Evolutionary conservation across 2,329 filamentous ascomycete genomes (phyloP), one percentile per base, ranked within the genome.

Genomic region (Sporothrix euskadiensis): DNA sequence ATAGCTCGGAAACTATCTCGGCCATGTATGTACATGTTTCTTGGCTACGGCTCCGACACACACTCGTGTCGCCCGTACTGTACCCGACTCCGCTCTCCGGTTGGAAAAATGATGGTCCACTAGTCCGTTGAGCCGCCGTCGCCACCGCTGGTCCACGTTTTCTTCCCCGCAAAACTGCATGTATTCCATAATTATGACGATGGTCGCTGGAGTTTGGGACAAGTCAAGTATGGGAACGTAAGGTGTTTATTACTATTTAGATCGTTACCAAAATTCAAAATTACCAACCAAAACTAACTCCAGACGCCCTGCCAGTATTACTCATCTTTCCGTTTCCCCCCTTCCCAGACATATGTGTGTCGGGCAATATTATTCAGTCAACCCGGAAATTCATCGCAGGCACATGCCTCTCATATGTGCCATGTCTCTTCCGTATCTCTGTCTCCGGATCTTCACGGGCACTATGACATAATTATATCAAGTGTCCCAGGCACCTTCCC

Each of bases 351-450:
- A 39, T n/a, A 44, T 35, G n/a, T 65, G 39, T 65, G n/a, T 16
- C 35, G 9, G 59, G 59, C 59, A 65, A 65, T 65, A 65, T 65
- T 63, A 65, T 26, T 8, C 26, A 26, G 35, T 44, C 12, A 39
- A 10, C 32, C 59, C n/a, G 59, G n/a, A 32, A 66, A 41, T n/a
- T 47, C 32, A 19, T 4, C 39, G 22, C 32, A 47, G 63, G 22
- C 63, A 66, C 41, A 66, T 49, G 63, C 63, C 59, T 49, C 63
- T 30, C 63, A 68, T 26, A 52, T 68, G 65, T 14, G 26, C 65
- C 41, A 32, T 35, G 19, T 14, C 9, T 10, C 12, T 26, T 69
- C 49, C 49, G 41, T 35, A 56, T 41, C 14, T 47, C 39, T 39
- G 61, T 44, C 66, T 30, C 47, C 30, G 66, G 30, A 41, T 32